A percentile compares a stretch with the other conserved stretches of the same genome.
These are phyloP conservation scores for Pythium diclinum DNA, from an alignment of 352 stramenopile genomes.

Conservation along the genomic window DNA sequence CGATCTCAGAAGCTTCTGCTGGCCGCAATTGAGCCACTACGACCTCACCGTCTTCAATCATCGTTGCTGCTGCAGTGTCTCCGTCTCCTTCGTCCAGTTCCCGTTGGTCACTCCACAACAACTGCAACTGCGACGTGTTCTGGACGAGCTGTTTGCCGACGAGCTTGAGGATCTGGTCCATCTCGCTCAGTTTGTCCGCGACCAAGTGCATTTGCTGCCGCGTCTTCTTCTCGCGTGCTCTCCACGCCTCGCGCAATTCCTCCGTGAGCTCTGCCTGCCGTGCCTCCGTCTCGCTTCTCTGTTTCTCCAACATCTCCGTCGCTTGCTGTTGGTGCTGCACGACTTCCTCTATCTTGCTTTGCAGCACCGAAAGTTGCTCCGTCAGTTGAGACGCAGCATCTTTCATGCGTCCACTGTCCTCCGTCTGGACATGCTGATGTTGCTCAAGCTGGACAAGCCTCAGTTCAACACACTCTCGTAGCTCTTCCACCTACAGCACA, in stretches of 20 bases:
- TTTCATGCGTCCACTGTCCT: neutral
- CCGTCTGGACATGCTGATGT: neutral
- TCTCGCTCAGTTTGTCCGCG: constrained; percentile 41
- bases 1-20: neutral
- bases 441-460: neutral
- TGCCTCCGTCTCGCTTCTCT: neutral
- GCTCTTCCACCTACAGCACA: too few relatives aligned
- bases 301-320: neutral
- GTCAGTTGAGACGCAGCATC: neutral
- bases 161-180: constrained; percentile 63
- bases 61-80: neutral
- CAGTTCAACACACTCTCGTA: neutral
- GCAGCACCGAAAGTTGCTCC: neutral
- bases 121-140: constrained; percentile 60
- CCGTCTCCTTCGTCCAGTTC: neutral
- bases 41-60: neutral
- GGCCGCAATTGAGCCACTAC: neutral
- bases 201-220: constrained; percentile 29
- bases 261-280: constrained; percentile 5
- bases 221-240: constrained; percentile 23
- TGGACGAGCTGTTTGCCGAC: constrained; percentile 63
- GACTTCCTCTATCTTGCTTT: neutral
- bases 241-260: constrained; percentile 9
- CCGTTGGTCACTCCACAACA: constrained; percentile 37
- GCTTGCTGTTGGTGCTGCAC: neutral